Conservation (phyloP, 345 rosid species). For the Salix arbutifolia region DNA sequence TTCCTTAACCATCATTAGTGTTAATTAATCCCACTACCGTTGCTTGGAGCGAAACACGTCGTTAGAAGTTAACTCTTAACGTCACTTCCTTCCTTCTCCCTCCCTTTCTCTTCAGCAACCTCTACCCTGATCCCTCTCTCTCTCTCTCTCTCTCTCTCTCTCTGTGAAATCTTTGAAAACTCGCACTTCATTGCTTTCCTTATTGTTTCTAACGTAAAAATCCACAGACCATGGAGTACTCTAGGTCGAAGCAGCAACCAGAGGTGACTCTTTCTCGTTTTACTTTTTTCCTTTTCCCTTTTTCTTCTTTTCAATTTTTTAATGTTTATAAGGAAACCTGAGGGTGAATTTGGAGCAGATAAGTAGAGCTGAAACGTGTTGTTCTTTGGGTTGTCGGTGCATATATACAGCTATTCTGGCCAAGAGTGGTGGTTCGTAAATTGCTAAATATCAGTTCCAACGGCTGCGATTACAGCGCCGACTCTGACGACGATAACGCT, state of each 20-base stretch:
- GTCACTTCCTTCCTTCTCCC: background rate
- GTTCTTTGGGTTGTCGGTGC: constrained; percentile 76
- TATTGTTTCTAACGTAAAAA: background rate
- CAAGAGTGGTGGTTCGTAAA: constrained; percentile 67
- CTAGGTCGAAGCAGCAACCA: constrained; percentile 29
- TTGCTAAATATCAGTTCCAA: constrained; percentile 64
- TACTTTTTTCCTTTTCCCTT: background rate
- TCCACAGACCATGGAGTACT: constrained; percentile 31
- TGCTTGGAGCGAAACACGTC: background rate
- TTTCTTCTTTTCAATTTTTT: background rate
- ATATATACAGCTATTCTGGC: constrained; percentile 89
- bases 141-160: background rate
- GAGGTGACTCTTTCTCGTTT: constrained; percentile 36
- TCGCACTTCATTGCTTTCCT: background rate
- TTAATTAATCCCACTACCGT: background rate
- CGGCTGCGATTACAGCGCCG: constrained; percentile 80
- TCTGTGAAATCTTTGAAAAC: background rate
- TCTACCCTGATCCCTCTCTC: background rate
- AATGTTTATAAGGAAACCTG: constrained; percentile 2
- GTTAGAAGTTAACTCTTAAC: background rate
- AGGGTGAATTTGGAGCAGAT: constrained; percentile 29
- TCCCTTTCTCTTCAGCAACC: background rate
- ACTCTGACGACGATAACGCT: constrained; percentile 34
- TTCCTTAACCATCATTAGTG: background rate
- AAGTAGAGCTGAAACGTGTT: constrained; percentile 60